Evolutionary conservation across 2,329 filamentous ascomycete species (phyloP).

Genomic region (Trichophyton rubrum): DNA sequence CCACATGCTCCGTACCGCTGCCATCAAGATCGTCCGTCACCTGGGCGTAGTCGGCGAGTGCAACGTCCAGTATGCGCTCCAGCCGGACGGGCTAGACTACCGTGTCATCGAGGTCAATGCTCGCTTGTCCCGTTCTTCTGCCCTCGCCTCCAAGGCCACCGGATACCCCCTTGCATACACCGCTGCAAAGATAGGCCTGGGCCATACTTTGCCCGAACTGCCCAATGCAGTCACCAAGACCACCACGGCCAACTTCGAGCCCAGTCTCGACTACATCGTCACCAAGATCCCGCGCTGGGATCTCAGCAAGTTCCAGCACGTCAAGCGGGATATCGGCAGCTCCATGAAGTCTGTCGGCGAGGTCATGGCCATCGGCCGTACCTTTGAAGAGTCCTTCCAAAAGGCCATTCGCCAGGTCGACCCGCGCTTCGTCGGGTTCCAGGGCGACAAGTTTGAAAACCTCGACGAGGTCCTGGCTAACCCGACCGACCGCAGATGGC

Average conservation of each 20-base stretch:
- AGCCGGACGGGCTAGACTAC: slow-evolving; percentile 94
- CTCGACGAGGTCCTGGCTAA: slow-evolving; percentile 82
- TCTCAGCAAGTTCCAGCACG: slow-evolving; percentile 96
- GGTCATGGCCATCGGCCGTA: slow-evolving; percentile 97
- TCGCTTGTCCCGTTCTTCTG: slow-evolving; percentile 92
- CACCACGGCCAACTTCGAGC: slow-evolving; percentile 97
- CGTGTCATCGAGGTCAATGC: slow-evolving; percentile 98
- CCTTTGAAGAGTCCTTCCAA: slow-evolving; percentile 97
- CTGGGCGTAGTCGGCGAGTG: slow-evolving; percentile 96
- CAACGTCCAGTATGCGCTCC: slow-evolving; percentile 94
- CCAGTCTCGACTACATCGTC: slow-evolving; percentile 92
- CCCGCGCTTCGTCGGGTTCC: slow-evolving; percentile 80
- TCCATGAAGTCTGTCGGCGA: slow-evolving; percentile 99
- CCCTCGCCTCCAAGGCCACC: slow-evolving; percentile 92
- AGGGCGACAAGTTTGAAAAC: slow-evolving; percentile 88
- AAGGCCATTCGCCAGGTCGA: slow-evolving; percentile 98
- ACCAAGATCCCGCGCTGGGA: slow-evolving; percentile 99
- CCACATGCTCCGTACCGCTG: slow-evolving; percentile 94
- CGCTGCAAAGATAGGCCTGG: slow-evolving; percentile 93
- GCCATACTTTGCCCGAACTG: slow-evolving; percentile 86
- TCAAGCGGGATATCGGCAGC: slow-evolving; percentile 92
- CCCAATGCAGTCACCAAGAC: slow-evolving; percentile 98
- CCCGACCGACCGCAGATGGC: slow-evolving; percentile 91
- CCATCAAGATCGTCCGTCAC: slow-evolving; percentile 97
- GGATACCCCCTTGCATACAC: slow-evolving; percentile 96